These are phyloP conservation scores for Aspergillus baeticus DNA, from an alignment of 495 filamentous ascomycete species.

Conservation along the genomic window DNA sequence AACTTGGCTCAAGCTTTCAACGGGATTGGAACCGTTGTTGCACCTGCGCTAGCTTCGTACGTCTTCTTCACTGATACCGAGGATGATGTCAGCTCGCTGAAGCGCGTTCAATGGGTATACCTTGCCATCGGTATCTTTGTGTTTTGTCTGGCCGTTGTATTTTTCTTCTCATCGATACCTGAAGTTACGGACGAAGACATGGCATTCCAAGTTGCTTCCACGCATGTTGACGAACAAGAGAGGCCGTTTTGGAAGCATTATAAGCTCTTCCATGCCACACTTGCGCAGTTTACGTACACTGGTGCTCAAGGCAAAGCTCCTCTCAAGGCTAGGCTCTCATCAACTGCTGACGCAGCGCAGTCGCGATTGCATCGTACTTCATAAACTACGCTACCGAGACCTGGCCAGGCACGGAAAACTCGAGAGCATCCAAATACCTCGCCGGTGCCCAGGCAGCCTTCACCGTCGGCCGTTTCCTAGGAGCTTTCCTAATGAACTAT, in stretches of 20 bases:
- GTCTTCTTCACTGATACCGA: conserved; percentile 64
- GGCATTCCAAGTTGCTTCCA: conserved; percentile 41
- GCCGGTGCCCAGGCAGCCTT: conserved; percentile 68
- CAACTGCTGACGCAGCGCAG: conserved; percentile 13
- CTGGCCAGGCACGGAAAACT: conserved; percentile 34
- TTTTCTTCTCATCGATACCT: conserved; percentile 63
- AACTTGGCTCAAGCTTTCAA: conserved; percentile 68
- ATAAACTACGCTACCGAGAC: conserved; percentile 47
- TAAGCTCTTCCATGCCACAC: conserved; percentile 63
- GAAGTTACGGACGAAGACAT: conserved; percentile 77
- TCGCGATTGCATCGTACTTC: conserved; percentile 58
- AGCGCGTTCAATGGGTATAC: conserved; percentile 72
- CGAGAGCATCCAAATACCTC: conserved; percentile 51
- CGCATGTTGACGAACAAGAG: conserved; percentile 29
- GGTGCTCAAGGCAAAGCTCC: conserved; percentile 49
- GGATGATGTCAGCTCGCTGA: conserved; percentile 47
- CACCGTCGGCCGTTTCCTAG: conserved; percentile 62
- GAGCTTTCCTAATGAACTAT: conserved; percentile 51
- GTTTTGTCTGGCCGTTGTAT: conserved; percentile 60
- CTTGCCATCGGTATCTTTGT: conserved; percentile 71
- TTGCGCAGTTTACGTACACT: conserved; percentile 70
- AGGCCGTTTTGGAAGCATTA: conserved; percentile 61
- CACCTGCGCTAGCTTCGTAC: conserved; percentile 63
- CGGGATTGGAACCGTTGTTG: conserved; percentile 59
- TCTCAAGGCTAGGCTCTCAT: not conserved